These are phyloP conservation scores for Penicillium sp. DNA, from an alignment of 2,329 filamentous ascomycete genomes.

Conservation along the genomic window DNA sequence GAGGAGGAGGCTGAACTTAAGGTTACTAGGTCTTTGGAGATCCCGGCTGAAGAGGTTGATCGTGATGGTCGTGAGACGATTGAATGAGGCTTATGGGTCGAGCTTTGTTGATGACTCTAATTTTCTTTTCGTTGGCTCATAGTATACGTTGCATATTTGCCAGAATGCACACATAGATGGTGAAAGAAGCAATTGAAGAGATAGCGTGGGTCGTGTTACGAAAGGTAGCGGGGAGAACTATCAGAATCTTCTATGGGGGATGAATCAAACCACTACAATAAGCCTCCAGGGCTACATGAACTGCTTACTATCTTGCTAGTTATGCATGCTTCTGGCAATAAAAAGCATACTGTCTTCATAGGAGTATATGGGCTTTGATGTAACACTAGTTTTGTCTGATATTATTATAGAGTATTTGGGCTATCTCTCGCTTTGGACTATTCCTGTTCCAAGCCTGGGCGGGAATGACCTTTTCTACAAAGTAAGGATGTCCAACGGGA, in stretches of 20 bases:
- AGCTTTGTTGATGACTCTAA: not conserved
- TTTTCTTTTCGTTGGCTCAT: not conserved
- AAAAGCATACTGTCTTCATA: not conserved
- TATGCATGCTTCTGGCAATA: not conserved
- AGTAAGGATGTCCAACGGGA: not conserved
- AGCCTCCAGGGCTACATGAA: not conserved
- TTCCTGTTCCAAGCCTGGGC: not conserved
- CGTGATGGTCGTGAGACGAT: conserved; percentile 9
- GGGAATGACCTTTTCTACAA: not conserved
- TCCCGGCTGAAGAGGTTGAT: conserved; percentile 8
- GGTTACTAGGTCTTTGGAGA: conserved; percentile 21
- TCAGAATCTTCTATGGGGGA: not conserved
- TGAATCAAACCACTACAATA: not conserved
- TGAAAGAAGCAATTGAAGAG: not conserved
- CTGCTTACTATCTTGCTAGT: not conserved
- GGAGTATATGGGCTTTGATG: not conserved
- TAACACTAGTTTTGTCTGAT: no score
- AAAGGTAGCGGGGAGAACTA: no score
- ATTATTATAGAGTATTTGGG: not conserved
- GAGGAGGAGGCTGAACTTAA: conserved; percentile 27
- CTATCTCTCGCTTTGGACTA: not conserved
- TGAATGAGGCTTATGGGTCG: conserved; percentile 10
- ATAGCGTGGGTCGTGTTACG: not conserved
- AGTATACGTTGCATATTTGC: not conserved
- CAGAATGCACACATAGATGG: not conserved